Evolutionary conservation across 345 rosid species (phyloP).

Genomic region (Carallia brachiata): DNA sequence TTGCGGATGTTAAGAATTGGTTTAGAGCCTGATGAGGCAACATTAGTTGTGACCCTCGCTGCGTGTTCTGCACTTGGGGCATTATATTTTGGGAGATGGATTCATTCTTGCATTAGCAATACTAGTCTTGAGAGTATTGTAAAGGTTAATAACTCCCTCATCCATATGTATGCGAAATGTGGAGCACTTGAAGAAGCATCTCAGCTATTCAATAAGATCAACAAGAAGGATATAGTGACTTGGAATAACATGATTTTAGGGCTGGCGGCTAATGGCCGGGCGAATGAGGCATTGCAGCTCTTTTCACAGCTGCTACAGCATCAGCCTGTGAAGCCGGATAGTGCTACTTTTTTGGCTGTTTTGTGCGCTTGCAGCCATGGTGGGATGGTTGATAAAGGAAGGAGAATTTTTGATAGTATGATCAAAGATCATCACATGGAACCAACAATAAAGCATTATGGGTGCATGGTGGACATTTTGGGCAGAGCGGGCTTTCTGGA

Average conservation of each 20-base stretch:
- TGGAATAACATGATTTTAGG: conserved; percentile 48
- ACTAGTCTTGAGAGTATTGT: conserved; percentile 5
- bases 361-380: conserved; percentile 43
- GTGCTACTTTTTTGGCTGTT: conserved; percentile 43
- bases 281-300: conserved; percentile 28
- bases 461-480: conserved; percentile 46
- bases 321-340: conserved; percentile 27
- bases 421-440: conserved; percentile 22
- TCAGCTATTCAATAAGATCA: conserved; percentile 24
- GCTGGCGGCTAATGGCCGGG: conserved; percentile 37
- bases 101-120: conserved; percentile 22
- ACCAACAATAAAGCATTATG: conserved; percentile 41
- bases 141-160: conserved; percentile 32
- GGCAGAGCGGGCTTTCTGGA: conserved; percentile 43
- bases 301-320: conserved; percentile 28
- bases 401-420: conserved; percentile 39
- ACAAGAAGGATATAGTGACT: conserved; percentile 25
- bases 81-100: conserved; percentile 38
- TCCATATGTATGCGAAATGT: conserved; percentile 53
- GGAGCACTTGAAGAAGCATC: conserved; percentile 45
- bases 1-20: conserved; percentile 16
- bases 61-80: conserved; percentile 42
- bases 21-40: conserved; percentile 40
- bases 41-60: conserved; percentile 31
- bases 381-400: conserved; percentile 45